Evolutionary conservation across 2,329 filamentous ascomycete genomes (phyloP).

Genomic region (Penicillium sp.): DNA sequence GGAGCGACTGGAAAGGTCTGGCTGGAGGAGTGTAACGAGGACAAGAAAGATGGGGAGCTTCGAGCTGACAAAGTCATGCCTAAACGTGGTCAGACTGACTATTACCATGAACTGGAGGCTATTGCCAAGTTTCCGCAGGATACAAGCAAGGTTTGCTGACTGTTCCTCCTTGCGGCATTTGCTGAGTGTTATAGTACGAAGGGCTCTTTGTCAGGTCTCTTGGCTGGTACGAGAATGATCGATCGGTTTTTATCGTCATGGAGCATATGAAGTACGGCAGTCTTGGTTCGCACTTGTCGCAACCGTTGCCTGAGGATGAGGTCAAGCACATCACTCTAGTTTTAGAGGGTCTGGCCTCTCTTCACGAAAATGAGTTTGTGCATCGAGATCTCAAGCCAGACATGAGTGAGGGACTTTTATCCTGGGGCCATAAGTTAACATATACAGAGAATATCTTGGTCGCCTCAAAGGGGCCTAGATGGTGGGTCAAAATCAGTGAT

Average conservation of each 20-base stretch:
- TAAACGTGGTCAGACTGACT: neutral
- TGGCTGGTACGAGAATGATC: neutral
- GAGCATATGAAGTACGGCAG: slow-evolving; percentile 3
- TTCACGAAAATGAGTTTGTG: slow-evolving; percentile 4
- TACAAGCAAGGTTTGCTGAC: neutral
- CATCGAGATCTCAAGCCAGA: slow-evolving; percentile 7
- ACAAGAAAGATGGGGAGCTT: neutral
- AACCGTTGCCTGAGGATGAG: slow-evolving; percentile 2
- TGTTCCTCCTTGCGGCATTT: neutral
- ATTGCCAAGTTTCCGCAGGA: slow-evolving; percentile 6
- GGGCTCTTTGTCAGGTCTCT: neutral
- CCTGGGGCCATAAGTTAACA: too few relatives aligned
- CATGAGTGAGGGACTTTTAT: neutral
- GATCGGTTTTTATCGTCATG: slow-evolving; percentile 3
- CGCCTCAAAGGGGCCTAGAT: neutral
- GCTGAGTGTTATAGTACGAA: neutral
- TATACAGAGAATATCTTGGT: slow-evolving; percentile 6
- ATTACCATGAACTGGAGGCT: neutral
- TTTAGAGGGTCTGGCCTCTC: neutral
- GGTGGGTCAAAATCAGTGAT: slow-evolving; percentile 10
- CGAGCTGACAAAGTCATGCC: neutral
- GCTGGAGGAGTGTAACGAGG: neutral
- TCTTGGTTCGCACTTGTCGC: neutral
- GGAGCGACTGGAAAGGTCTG: neutral
- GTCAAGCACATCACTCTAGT: neutral